phyloP scores from a whole-genome alignment of 1,284 basidiomycete genomes.

The Trichosporon ovoides region DNA sequence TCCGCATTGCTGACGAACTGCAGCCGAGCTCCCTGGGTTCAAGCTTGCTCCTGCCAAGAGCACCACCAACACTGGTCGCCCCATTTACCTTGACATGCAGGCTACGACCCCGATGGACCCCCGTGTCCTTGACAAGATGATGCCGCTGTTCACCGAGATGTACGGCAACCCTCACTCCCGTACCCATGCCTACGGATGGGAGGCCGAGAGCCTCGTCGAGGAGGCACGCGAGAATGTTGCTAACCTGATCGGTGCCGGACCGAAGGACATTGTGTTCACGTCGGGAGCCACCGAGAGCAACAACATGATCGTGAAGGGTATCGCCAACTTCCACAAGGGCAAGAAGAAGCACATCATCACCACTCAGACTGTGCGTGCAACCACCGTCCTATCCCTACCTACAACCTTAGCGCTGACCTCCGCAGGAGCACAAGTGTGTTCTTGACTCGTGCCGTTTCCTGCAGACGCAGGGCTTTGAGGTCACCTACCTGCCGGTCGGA shows the following conservation, averaged over 20 bases:
- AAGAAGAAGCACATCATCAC: conserved; percentile 88
- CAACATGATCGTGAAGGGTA: conserved; percentile 97
- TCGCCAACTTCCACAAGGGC: conserved; percentile 87
- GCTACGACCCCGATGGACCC: conserved; percentile 98
- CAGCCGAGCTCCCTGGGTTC: conserved; percentile 78
- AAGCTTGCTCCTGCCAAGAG: conserved; percentile 64
- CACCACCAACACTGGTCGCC: conserved; percentile 58
- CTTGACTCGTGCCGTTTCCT: conserved; percentile 95
- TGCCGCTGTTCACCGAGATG: conserved; percentile 92
- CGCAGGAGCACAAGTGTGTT: conserved; percentile 97
- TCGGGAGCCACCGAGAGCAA: conserved; percentile 98
- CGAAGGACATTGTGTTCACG: conserved; percentile 96
- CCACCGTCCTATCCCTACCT: too few relatives aligned
- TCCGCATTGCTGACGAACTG: not conserved
- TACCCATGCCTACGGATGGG: conserved; percentile 99
- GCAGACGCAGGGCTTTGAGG: conserved; percentile 93
- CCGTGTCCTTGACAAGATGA: conserved; percentile 93
- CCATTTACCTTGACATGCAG: conserved; percentile 94
- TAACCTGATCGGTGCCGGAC: conserved; percentile 83
- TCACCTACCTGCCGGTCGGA: conserved; percentile 94
- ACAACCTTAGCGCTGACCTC: conserved; percentile 7
- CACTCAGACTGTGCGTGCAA: conserved; percentile 68
- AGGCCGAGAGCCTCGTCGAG: conserved; percentile 91
- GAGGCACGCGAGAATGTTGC: conserved; percentile 88
- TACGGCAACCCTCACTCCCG: conserved; percentile 98